Evolutionary conservation across 768 basidiomycete species (phyloP).

Genomic region (Suillus bovinus): DNA sequence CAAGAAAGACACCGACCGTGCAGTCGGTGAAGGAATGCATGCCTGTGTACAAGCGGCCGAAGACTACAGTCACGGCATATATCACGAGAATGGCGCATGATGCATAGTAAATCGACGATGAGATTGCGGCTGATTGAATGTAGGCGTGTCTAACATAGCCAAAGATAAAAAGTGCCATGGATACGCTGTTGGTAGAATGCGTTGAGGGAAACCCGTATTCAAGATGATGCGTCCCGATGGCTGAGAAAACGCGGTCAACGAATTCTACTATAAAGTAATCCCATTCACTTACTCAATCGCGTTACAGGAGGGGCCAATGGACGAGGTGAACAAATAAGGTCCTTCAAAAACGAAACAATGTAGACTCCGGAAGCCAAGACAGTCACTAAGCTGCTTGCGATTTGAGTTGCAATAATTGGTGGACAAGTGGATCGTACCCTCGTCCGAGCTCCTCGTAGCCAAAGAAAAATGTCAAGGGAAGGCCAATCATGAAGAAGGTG

Average conservation of each 20-base stretch:
- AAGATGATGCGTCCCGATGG: conserved; percentile 76
- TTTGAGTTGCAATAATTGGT: conserved; percentile 19
- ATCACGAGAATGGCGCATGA: conserved; percentile 46
- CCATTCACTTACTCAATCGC: conserved; percentile 64
- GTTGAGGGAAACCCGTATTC: conserved; percentile 98
- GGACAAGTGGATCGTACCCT: conserved; percentile 46
- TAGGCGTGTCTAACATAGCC: conserved; percentile 55
- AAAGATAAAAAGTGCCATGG: conserved; percentile 83
- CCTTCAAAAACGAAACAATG: conserved; percentile 84
- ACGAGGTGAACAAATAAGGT: conserved; percentile 85
- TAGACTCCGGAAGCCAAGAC: conserved; percentile 83
- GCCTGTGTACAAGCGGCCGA: conserved; percentile 79
- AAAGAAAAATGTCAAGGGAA: conserved; percentile 90
- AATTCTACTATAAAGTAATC: neutral
- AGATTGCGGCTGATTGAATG: conserved; percentile 38
- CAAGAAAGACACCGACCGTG: conserved; percentile 59
- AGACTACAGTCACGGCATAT: conserved; percentile 74
- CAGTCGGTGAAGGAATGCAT: conserved; percentile 90
- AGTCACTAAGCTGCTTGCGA: conserved; percentile 53
- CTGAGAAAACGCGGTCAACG: conserved; percentile 35
- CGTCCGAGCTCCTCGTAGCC: conserved; percentile 69
- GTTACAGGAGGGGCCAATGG: conserved; percentile 90
- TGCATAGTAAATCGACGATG: conserved; percentile 43
- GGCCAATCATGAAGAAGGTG: conserved; percentile 89
- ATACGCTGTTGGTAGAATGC: conserved; percentile 89